Evolutionary conservation across 257 asterid species (phyloP).

Genomic region (Solanum chaucha): DNA sequence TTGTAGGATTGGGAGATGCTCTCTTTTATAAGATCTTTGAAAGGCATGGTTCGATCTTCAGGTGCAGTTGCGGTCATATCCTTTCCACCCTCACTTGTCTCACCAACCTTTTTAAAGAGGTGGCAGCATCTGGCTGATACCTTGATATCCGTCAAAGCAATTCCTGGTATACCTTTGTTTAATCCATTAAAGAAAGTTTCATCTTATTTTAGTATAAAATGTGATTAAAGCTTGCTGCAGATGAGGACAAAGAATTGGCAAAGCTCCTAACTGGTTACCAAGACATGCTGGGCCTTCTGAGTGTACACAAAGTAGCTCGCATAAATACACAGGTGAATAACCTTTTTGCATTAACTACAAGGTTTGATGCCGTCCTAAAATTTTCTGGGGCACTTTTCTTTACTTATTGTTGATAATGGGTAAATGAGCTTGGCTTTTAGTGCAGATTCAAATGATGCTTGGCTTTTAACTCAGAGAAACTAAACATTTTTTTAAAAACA

Average conservation of each 20-base stretch:
- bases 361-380: neutral
- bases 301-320: constrained; percentile 85
- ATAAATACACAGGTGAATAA: constrained; percentile 68
- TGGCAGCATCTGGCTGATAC: constrained; percentile 97
- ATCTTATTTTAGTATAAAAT: neutral
- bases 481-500: neutral
- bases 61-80: constrained; percentile 85
- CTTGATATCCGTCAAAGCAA: constrained; percentile 74
- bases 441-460: neutral
- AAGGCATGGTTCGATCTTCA: constrained; percentile 53
- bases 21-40: constrained; percentile 68
- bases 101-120: constrained; percentile 59
- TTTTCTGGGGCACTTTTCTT: neutral
- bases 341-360: neutral
- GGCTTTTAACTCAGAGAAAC: neutral
- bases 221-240: constrained; percentile 28
- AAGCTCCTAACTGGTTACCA: constrained; percentile 92
- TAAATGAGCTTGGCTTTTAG: neutral
- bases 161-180: constrained; percentile 47
- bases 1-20: constrained; percentile 84
- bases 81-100: constrained; percentile 74
- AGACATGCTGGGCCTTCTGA: constrained; percentile 95
- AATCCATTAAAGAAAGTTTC: neutral
- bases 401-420: neutral
- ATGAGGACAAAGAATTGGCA: constrained; percentile 91